A percentile compares a stretch with the other conserved stretches of the same genome.
Conservation (phyloP, 2,329 filamentous ascomycete genomes). For the Aureobasidium sp. region DNA sequence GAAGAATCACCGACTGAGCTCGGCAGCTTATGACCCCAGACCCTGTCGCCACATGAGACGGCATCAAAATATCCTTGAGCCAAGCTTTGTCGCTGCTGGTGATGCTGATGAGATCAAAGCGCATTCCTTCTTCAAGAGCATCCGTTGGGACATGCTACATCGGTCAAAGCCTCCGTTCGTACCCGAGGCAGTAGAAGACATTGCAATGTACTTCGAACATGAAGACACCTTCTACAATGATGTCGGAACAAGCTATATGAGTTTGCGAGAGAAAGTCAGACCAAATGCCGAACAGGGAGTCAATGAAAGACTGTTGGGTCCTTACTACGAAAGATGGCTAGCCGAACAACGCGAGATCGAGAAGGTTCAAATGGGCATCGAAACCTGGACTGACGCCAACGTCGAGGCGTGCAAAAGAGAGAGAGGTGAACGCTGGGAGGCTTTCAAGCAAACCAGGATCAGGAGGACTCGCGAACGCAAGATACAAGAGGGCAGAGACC, state of each 20-base stretch:
- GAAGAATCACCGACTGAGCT: not conserved
- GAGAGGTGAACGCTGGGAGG: conserved; percentile 24
- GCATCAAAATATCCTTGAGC: conserved; percentile 21
- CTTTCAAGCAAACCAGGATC: conserved; percentile 25
- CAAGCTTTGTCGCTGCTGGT: conserved; percentile 63
- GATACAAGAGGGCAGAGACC: not conserved
- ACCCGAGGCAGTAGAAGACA: conserved; percentile 54
- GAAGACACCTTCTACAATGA: conserved; percentile 57
- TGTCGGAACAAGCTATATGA: conserved; percentile 20
- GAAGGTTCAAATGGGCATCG: conserved; percentile 26
- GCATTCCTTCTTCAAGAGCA: conserved; percentile 76
- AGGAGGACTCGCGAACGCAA: conserved; percentile 22
- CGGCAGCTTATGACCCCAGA: conserved; percentile 14
- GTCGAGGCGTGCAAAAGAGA: conserved; percentile 27
- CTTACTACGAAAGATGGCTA: conserved; percentile 21
- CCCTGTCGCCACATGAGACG: conserved; percentile 14
- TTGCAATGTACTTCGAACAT: conserved; percentile 84
- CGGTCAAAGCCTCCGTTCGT: conserved; percentile 68
- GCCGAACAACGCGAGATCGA: conserved; percentile 22
- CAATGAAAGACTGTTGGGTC: conserved; percentile 14
- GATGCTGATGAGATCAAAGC: conserved; percentile 85
- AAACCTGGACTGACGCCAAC: conserved; percentile 24
- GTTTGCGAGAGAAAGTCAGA: conserved; percentile 20
- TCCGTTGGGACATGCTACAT: conserved; percentile 72
- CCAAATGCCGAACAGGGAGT: conserved; percentile 14